Percentiles rank a stretch among this genome's conserved stretches.
These are phyloP conservation scores for Salix koriyanagi DNA, from an alignment of 345 rosid species.

Conservation along the genomic window DNA sequence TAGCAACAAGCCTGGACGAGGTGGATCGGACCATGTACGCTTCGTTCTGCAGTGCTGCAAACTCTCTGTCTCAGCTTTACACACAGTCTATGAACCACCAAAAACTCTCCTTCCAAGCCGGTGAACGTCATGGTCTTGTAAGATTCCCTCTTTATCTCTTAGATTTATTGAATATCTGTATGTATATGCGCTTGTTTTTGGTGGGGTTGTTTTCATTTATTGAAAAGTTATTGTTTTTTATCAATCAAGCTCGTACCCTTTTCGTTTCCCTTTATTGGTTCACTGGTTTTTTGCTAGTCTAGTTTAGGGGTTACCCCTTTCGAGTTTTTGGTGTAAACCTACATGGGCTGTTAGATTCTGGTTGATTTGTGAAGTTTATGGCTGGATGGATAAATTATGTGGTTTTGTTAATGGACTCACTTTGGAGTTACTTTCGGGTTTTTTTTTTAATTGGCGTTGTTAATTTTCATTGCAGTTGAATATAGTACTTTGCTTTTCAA, in stretches of 20 bases:
- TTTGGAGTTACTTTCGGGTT: background rate
- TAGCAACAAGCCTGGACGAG: slow-evolving; percentile 77
- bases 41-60: slow-evolving; percentile 88
- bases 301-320: background rate
- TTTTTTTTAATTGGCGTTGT: background rate
- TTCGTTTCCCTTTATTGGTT: background rate
- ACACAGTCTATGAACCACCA: slow-evolving; percentile 35
- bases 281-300: background rate
- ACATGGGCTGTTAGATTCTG: background rate
- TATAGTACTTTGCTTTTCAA: background rate
- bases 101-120: slow-evolving; percentile 32
- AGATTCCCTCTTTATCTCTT: background rate
- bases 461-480: background rate
- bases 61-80: slow-evolving; percentile 90
- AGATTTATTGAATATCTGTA: background rate
- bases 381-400: background rate
- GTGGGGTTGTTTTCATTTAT: background rate
- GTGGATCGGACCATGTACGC: slow-evolving; percentile 86
- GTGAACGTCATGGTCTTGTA: slow-evolving; percentile 29
- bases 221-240: background rate
- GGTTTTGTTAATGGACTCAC: background rate
- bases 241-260: background rate
- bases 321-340: background rate
- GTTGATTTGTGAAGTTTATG: background rate
- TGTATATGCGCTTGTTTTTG: background rate